Evolutionary conservation across 2,329 filamentous ascomycete species (phyloP), one percentile per base, ranked within the genome.

Genomic region (Pezizomycotina sp.): DNA sequence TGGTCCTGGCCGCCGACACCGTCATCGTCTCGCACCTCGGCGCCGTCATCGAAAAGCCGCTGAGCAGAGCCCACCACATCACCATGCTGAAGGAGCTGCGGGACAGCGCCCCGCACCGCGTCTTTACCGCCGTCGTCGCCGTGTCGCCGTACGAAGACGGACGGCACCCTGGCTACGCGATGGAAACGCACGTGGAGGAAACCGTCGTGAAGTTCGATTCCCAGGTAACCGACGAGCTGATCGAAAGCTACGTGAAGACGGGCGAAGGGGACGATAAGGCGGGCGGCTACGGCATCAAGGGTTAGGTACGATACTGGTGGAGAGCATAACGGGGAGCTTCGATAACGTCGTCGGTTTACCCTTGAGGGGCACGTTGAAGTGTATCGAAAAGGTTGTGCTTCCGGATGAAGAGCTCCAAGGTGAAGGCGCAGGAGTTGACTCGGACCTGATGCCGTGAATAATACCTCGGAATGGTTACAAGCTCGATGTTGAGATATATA

Each of bases 271-370:
- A 73, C 7, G 89, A 95, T 58, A 98, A 95, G 64, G 89, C 89
- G 0, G 89, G 89, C 2, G 89, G 89, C 0, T 98, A 98, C 58
- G 89, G 82, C 1, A 70, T 98, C 34, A 98, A 59, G 89, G 86
- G 0, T 63, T 86, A 7, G 89, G 80, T 1, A 77, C 79, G 6
- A 74, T 93, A 55, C 59, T 98, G 38, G 74, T 98, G 8, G 83
- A 93, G 56, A 77, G 68, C 57, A 78, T 98, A 47, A 80, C 92
- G 47, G 89, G 89, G 7, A 74, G 72, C 36, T 80, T 82, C 52
- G 89, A 98, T 62, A 95, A 95, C 57, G 89, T 95, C 1, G 74
- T 98, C 18, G 89, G 89, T 0, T 56, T 98, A 56, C 89, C 89
- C 5, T 65, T 95, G 47, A 69, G 82, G 49, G 68, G 70, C 48